Base-by-base conservation (phyloP, 192 early-diverging fungal species). In the Lobosporangium transversale region DNA sequence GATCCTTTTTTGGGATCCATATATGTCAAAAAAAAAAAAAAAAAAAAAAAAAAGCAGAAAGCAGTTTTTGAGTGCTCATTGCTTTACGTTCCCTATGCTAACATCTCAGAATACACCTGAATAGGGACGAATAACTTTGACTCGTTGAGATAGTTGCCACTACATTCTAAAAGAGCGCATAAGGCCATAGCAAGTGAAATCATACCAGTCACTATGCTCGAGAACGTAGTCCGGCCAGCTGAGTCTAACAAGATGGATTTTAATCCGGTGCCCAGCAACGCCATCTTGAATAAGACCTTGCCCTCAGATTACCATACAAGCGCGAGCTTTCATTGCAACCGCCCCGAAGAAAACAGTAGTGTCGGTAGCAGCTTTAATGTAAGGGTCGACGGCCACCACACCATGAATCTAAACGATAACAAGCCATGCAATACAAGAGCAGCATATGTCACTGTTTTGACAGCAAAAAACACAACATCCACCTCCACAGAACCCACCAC, bases 231-330 rank as follows among this genome's bases (percentile, higher is more conserved):
- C 37, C 37, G 14, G 14, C 37, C 37, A 10, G 37, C 7, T 40
- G 37, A 40, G 37, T 14, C 14, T 14, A 7, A 40, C 14, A 40
- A 40, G 37, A 40, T 14, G 14, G 37, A 40, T 10, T 40, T 14
- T 14, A 40, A 14, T 40, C 8, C 37, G 37, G 37, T 40, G 37
- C 14, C 37, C 37, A 40, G 8, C 37, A 40, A 40, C 37, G 14
- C 37, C 37, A 30, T 30, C 30, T 58, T 31, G 35, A 60, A 26
- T 40, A 45, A 60, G 0, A 17, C 32, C 1, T 32, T 24, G 40
- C 26, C 58, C 12, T 35, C 70, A 27, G 27, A 32, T 30, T 37
- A 33, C 31, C 53, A 48, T 15, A 29, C 48, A 26, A 44, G 62
- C 29, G 40, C 45, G 20, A 54, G 57, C 18, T 48, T 43, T 33